Evolutionary conservation across 2,329 filamentous ascomycete species (phyloP).

Genomic region (Parafenestella ontariensis): DNA sequence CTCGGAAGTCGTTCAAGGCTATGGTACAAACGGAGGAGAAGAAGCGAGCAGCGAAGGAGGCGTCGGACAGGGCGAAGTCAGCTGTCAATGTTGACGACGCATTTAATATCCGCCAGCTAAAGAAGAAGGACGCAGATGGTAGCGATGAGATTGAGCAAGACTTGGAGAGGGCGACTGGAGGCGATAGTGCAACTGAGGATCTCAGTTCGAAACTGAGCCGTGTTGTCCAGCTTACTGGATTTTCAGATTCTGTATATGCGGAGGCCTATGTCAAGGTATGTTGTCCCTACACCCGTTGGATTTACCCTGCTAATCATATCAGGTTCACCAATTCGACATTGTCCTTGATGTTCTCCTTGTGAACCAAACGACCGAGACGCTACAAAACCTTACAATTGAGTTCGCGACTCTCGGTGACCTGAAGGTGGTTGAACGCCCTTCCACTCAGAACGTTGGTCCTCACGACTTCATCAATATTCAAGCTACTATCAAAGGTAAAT

Average conservation of each 20-base stretch:
- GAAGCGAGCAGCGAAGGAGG: conserved; percentile 95
- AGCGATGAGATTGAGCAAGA: conserved; percentile 87
- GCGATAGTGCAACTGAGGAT: conserved; percentile 83
- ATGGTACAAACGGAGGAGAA: conserved; percentile 98
- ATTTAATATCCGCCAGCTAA: conserved; percentile 88
- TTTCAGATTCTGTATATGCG: conserved; percentile 98
- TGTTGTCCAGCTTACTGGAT: conserved; percentile 95
- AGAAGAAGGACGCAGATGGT: conserved; percentile 83
- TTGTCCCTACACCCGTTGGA: no score
- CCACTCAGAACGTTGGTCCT: conserved; percentile 91
- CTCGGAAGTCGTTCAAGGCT: conserved; percentile 90
- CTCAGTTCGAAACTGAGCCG: conserved; percentile 92
- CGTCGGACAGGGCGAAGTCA: conserved; percentile 88
- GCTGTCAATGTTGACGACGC: conserved; percentile 96
- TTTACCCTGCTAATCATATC: conserved; percentile 13
- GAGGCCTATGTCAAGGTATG: conserved; percentile 91
- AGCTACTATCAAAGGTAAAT: conserved; percentile 97
- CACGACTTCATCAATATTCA: conserved; percentile 99
- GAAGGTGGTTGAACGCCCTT: conserved; percentile 96
- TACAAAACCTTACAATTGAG: conserved; percentile 96
- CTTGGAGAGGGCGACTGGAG: conserved; percentile 91
- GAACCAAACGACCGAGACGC: conserved; percentile 94
- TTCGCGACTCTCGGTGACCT: conserved; percentile 98
- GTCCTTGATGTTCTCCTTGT: conserved; percentile 94
- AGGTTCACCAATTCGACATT: conserved; percentile 94